Conservation (phyloP, 345 rosid genomes). For the Pugionium cornutum region DNA sequence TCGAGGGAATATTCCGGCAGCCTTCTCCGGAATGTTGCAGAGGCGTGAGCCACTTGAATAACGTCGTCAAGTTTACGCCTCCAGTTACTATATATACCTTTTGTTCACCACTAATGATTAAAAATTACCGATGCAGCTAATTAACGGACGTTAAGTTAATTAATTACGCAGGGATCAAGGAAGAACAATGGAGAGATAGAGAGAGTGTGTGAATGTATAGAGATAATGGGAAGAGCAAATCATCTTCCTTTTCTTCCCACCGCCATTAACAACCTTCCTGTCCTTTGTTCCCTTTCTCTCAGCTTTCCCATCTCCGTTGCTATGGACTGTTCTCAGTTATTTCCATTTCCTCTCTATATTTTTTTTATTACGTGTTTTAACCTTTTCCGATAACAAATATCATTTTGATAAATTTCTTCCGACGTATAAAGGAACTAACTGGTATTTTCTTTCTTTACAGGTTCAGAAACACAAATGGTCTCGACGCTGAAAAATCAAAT, state of each 20-base stretch:
- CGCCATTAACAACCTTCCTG: constrained; percentile 38
- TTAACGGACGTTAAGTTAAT: not conserved
- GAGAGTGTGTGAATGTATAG: constrained; percentile 46
- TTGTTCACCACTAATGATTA: not conserved
- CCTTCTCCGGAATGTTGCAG: constrained; percentile 44
- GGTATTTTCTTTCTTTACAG: not conserved
- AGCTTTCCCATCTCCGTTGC: constrained; percentile 48
- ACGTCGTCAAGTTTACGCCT: constrained; percentile 30
- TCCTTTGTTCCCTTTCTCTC: constrained; percentile 40
- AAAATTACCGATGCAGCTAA: not conserved
- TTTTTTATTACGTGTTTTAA: not conserved
- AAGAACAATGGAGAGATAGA: constrained; percentile 12
- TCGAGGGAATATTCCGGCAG: constrained; percentile 34
- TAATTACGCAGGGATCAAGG: constrained; percentile 13
- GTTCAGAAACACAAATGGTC: not conserved
- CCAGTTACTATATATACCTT: constrained; percentile 25
- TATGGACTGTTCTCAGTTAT: constrained; percentile 48
- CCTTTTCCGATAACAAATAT: no score
- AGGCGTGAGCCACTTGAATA: constrained; percentile 42
- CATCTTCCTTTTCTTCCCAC: constrained; percentile 36
- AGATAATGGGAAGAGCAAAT: constrained; percentile 39
- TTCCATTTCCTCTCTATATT: not conserved
- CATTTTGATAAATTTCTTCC: no score
- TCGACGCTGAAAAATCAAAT: not conserved
- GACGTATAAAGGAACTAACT: no score